Evolutionary conservation across 164 flowering plant genomes (phyloP), one percentile per base, ranked within the genome.

Genomic region (Paratinospora sagittata): DNA sequence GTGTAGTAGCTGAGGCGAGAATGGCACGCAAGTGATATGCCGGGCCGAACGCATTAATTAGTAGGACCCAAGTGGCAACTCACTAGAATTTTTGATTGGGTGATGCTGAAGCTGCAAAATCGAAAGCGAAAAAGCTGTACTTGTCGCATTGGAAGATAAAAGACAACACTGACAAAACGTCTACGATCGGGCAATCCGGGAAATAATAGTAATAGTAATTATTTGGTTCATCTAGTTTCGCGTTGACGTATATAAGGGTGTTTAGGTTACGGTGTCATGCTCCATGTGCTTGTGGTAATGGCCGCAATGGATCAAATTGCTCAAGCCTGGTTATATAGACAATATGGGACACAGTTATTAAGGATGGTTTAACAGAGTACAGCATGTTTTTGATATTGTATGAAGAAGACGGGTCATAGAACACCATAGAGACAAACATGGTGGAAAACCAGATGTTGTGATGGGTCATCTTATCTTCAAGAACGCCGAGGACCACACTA

Each of bases 151-250:
- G 8, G 24, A 55, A 55, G 61, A 55, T 55, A 55, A 55, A 55
- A n/a, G 61, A 55, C 24, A 55, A 55, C n/a, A 16, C 61, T 55
- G 61, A 55, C 61, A 55, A n/a, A 55, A 55, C 24, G 61, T 52
- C 60, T 52, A 16, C 23, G 26, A 16, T 55, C 24, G 60, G 60
- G 60, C 61, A 55, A 55, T 55, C 24, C 21, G 19, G 8, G 3
- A 47, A n/a, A n/a, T n/a, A n/a, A n/a, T n/a, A n/a, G n/a, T n/a
- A n/a, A 47, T 14, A 47, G 47, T 14, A 43, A 14, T 43, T 2
- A 43, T 30, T 43, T 8, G 47, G 47, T 9, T 43, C 61, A 55
- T 55, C 24, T 55, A 3, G 61, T 55, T 55, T 21, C 61, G 17
- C 24, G 61, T 55, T 23, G 24, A 21, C 61, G n/a, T 4, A 4